Percentiles rank a stretch among this genome's conserved stretches.
Evolutionary conservation across 1,139 yeast genomes (phyloP).

Genomic region (Kodamaea alishanica): DNA sequence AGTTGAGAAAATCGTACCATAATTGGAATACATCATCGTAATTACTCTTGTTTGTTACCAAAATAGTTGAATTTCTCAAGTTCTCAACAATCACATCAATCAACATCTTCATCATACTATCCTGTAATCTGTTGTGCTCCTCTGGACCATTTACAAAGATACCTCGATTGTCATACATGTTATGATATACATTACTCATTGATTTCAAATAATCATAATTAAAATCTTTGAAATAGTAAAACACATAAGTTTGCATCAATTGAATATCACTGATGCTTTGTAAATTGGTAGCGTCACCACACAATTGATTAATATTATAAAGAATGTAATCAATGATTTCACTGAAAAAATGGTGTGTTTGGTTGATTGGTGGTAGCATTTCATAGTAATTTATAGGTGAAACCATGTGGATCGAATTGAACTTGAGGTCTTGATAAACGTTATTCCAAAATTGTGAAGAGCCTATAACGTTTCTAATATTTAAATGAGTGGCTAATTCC

Average conservation of each 20-base stretch:
- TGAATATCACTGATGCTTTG: conserved; percentile 18
- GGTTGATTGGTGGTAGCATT: conserved; percentile 28
- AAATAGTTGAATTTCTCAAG: conserved; percentile 10
- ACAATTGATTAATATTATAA: conserved; percentile 19
- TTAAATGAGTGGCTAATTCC: background rate
- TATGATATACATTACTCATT: conserved; percentile 23
- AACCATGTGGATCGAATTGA: conserved; percentile 20
- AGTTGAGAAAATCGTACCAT: conserved; percentile 21
- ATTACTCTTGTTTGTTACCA: conserved; percentile 2
- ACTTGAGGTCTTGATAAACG: conserved; percentile 32
- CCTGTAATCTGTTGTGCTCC: conserved; percentile 8
- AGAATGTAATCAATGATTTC: conserved; percentile 32
- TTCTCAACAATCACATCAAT: conserved; percentile 16
- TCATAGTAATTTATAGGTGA: conserved; percentile 21
- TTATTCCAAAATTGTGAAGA: conserved; percentile 32
- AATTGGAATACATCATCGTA: conserved; percentile 13
- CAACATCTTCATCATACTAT: conserved; percentile 13
- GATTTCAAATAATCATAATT: conserved; percentile 24
- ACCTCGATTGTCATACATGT: conserved; percentile 12
- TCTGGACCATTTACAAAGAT: conserved; percentile 4
- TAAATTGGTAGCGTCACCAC: conserved; percentile 14
- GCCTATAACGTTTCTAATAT: conserved; percentile 14
- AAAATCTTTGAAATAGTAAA: conserved; percentile 25
- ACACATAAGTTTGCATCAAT: conserved; percentile 18
- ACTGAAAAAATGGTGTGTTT: conserved; percentile 22